Percentiles rank a stretch among this genome's conserved stretches.
phyloP scores from a whole-genome alignment of 805 yeast genomes.

The Brettanomyces sp. region DNA sequence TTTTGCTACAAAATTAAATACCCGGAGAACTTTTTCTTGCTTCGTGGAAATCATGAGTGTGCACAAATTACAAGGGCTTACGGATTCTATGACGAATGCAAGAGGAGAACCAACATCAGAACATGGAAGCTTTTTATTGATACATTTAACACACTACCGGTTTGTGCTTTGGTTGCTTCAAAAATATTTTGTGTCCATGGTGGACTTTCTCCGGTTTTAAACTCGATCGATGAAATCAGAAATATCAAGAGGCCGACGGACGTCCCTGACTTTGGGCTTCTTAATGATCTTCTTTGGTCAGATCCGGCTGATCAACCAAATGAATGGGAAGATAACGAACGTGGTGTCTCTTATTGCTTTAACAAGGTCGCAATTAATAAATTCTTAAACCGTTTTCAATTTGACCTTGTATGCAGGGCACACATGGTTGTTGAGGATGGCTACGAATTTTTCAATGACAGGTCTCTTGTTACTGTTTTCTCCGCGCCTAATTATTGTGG shows the following conservation, averaged over 20 bases:
- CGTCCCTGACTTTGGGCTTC: conserved; percentile 73
- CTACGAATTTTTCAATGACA: conserved; percentile 65
- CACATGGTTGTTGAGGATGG: conserved; percentile 87
- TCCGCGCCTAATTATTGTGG: conserved; percentile 75
- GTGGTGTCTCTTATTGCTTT: conserved; percentile 77
- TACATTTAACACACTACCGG: conserved; percentile 89
- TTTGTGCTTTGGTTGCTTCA: conserved; percentile 92
- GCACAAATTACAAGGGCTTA: conserved; percentile 95
- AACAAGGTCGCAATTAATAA: conserved; percentile 73
- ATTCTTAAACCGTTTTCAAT: conserved; percentile 63
- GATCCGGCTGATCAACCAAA: conserved; percentile 77
- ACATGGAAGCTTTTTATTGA: conserved; percentile 93
- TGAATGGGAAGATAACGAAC: conserved; percentile 83
- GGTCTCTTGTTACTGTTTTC: conserved; percentile 63
- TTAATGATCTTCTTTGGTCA: conserved; percentile 74
- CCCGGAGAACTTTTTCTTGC: conserved; percentile 88
- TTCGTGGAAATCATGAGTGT: conserved; percentile 96
- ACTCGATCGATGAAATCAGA: conserved; percentile 65
- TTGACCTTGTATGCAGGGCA: conserved; percentile 76
- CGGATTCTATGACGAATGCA: conserved; percentile 97
- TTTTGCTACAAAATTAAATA: conserved; percentile 92
- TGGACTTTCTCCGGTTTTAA: conserved; percentile 68
- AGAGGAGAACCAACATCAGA: conserved; percentile 83
- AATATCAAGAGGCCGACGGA: conserved; percentile 75
- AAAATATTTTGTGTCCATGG: conserved; percentile 91